phyloP scores from a whole-genome alignment of 2,329 filamentous ascomycete genomes.

The Apiospora aurea region DNA sequence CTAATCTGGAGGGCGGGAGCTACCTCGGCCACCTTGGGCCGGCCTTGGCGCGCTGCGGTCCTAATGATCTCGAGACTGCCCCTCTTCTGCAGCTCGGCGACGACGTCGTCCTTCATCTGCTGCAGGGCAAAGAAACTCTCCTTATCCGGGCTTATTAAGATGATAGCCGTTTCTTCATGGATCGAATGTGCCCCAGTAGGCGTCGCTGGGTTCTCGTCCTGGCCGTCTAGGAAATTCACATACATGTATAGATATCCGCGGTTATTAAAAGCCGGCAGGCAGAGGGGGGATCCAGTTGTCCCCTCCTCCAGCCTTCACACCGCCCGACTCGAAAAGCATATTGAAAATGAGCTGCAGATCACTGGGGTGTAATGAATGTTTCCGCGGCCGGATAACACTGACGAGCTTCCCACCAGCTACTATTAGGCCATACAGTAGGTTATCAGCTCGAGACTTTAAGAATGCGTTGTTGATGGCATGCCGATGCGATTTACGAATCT shows the following conservation, averaged over 20 bases:
- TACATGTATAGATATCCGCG: conserved; percentile 99
- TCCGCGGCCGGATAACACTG: conserved; percentile 91
- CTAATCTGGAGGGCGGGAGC: conserved; percentile 80
- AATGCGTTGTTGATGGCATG: conserved; percentile 87
- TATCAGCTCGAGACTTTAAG: conserved; percentile 77
- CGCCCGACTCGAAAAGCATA: conserved; percentile 96
- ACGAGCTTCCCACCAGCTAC: conserved; percentile 93
- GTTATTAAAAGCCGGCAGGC: conserved; percentile 96
- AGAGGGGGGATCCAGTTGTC: conserved; percentile 97
- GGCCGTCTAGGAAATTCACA: conserved; percentile 86
- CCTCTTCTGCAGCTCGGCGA: conserved; percentile 76
- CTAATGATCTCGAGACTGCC: conserved; percentile 78
- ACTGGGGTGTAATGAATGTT: conserved; percentile 93
- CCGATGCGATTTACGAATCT: conserved; percentile 86
- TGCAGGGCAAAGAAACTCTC: conserved; percentile 93
- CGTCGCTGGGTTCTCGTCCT: conserved; percentile 51
- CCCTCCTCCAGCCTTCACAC: conserved; percentile 86
- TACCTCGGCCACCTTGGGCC: conserved; percentile 76
- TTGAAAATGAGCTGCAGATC: conserved; percentile 98
- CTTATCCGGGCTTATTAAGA: conserved; percentile 91
- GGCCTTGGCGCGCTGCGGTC: conserved; percentile 72
- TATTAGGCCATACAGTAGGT: conserved; percentile 89
- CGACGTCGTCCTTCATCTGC: conserved; percentile 70
- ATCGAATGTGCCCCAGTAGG: conserved; percentile 64
- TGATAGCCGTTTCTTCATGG: conserved; percentile 84